Evolutionary conservation across 768 basidiomycete genomes (phyloP).

Genomic region (Harrya chromipes): DNA sequence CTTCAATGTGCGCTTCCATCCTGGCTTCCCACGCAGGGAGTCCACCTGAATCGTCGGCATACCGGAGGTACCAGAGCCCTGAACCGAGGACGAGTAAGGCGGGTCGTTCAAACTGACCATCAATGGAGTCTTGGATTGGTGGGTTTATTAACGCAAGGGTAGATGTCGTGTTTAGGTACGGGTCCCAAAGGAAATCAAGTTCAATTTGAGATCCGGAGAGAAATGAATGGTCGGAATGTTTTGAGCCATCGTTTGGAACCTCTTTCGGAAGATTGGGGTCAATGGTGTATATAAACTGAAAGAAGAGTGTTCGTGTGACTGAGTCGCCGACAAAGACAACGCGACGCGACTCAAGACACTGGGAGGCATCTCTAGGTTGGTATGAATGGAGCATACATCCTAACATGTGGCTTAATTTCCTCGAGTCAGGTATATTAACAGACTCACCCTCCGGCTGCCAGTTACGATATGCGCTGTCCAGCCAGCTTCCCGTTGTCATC

Average conservation of each 20-base stretch:
- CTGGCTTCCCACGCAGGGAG: constrained; percentile 74
- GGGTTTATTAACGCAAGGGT: constrained; percentile 44
- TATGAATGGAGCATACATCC: constrained; percentile 81
- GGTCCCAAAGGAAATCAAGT: constrained; percentile 79
- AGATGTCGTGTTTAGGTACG: constrained; percentile 72
- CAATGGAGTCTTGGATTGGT: not conserved
- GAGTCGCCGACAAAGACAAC: constrained; percentile 86
- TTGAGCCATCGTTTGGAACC: constrained; percentile 54
- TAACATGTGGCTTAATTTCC: constrained; percentile 29
- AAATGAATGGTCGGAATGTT: constrained; percentile 64
- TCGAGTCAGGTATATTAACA: constrained; percentile 22
- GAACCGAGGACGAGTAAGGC: constrained; percentile 79
- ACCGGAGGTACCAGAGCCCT: constrained; percentile 87
- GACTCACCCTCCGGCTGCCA: constrained; percentile 83
- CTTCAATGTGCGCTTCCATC: constrained; percentile 61
- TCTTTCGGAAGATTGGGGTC: constrained; percentile 54
- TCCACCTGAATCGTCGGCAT: constrained; percentile 68
- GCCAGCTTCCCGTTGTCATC: constrained; percentile 72
- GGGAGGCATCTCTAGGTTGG: constrained; percentile 46
- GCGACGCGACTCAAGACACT: constrained; percentile 56
- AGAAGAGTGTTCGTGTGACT: constrained; percentile 75
- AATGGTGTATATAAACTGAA: constrained; percentile 60
- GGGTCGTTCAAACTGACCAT: constrained; percentile 34
- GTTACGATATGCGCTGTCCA: constrained; percentile 59
- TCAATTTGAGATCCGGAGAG: constrained; percentile 43